phyloP scores from a whole-genome alignment of 176 grass and related monocot genomes.

The Rhipidocladum racemiflorum region DNA sequence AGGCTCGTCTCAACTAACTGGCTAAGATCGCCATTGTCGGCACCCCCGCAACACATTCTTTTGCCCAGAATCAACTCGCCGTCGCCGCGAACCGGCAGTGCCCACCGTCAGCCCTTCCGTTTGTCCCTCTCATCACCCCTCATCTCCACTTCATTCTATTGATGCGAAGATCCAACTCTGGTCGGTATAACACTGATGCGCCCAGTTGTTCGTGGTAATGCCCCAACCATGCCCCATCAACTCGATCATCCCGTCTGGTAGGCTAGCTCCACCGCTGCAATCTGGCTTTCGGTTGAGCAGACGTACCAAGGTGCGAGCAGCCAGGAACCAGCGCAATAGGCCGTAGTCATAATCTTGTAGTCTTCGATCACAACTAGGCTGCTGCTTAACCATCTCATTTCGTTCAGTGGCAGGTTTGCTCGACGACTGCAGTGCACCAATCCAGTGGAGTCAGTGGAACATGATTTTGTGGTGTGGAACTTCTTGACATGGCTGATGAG shows the following conservation, averaged over 20 bases:
- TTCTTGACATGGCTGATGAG: neutral
- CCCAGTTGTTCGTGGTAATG: conserved; percentile 14
- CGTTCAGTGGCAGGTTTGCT: neutral
- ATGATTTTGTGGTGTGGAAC: neutral
- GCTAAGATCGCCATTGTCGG: neutral
- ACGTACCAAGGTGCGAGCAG: neutral
- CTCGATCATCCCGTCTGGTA: neutral
- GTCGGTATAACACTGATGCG: neutral
- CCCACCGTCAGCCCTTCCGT: neutral
- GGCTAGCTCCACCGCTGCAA: neutral
- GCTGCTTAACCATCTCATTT: neutral
- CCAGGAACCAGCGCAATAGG: neutral
- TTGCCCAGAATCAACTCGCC: neutral
- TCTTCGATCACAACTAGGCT: neutral
- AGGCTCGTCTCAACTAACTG: no score
- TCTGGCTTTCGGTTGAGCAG: neutral
- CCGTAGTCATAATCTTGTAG: neutral
- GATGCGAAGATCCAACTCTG: neutral
- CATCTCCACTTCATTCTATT: neutral
- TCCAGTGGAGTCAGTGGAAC: neutral
- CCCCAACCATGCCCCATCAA: neutral
- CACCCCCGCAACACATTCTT: neutral
- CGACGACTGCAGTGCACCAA: neutral
- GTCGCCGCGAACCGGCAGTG: neutral
- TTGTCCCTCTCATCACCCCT: neutral